Conservation (phyloP, 208 protist species). For the Acanthamoeba rhysodes region DNA sequence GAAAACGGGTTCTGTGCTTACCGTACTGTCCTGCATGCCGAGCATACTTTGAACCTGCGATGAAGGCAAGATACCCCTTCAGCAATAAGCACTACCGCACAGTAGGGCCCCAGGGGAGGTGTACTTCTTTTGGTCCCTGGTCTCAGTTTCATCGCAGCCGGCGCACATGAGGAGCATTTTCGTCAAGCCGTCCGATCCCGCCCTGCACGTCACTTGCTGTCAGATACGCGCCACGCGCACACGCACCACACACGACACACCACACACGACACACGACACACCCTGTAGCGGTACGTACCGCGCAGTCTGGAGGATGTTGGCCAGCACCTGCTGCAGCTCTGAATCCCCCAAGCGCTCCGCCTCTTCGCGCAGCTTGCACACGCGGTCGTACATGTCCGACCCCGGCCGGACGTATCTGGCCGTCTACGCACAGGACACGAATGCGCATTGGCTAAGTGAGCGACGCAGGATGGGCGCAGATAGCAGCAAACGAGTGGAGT, state of each 20-base stretch:
- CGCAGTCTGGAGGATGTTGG: neutral
- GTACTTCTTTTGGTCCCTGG: neutral
- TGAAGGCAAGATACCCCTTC: neutral
- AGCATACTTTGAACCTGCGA: neutral
- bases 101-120: neutral
- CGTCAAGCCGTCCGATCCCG: neutral
- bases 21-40: neutral
- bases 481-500: too few species aligned
- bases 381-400: neutral
- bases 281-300: neutral
- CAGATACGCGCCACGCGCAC: neutral
- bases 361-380: neutral
- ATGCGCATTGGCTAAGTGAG: neutral
- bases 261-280: too few species aligned
- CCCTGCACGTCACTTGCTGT: neutral
- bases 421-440: neutral
- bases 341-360: neutral
- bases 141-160: neutral
- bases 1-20: too few species aligned
- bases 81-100: neutral
- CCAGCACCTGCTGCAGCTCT: neutral
- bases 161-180: neutral
- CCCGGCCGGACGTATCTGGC: neutral
- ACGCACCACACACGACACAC: neutral
- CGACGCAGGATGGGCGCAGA: too few species aligned